Evolutionary conservation across 1,139 yeast species (phyloP).

Genomic region (Candida sojae): DNA sequence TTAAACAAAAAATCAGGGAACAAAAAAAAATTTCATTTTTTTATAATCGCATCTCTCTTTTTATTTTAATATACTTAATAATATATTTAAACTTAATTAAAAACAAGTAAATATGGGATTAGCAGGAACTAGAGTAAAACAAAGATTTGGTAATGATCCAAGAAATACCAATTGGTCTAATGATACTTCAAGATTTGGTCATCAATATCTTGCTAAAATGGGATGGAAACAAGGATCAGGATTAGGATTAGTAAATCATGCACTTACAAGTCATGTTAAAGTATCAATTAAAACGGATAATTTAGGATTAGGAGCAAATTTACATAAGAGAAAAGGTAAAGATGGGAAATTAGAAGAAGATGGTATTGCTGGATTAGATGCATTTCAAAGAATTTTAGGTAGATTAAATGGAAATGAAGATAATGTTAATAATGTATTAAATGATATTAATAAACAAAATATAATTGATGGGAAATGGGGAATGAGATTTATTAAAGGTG

Average conservation of each 20-base stretch:
- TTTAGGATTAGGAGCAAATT: conserved; percentile 82
- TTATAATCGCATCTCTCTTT: background rate
- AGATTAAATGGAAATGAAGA: conserved; percentile 79
- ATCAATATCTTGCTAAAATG: conserved; percentile 71
- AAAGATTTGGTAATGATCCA: conserved; percentile 90
- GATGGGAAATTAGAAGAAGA: conserved; percentile 45
- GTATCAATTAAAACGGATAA: conserved; percentile 80
- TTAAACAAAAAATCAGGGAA: background rate
- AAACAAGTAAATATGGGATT: conserved; percentile 62
- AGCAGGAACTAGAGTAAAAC: conserved; percentile 81
- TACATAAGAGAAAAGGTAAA: conserved; percentile 55
- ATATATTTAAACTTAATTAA: background rate
- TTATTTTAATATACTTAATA: no score
- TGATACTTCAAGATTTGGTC: conserved; percentile 83
- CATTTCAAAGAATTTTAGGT: conserved; percentile 87
- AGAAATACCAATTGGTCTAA: conserved; percentile 95
- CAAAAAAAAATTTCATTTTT: background rate
- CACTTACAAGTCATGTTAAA: conserved; percentile 76
- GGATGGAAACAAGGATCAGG: conserved; percentile 97
- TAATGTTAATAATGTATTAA: conserved; percentile 57
- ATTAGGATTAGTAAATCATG: conserved; percentile 68
- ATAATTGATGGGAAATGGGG: conserved; percentile 84
- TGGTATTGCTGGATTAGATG: conserved; percentile 90
- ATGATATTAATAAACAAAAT: conserved; percentile 63
- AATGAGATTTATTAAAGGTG: conserved; percentile 83